Percentiles rank a stretch among this genome's conserved stretches.
phyloP scores from a whole-genome alignment of 176 grass and related monocot genomes.

The Juncus effusus region DNA sequence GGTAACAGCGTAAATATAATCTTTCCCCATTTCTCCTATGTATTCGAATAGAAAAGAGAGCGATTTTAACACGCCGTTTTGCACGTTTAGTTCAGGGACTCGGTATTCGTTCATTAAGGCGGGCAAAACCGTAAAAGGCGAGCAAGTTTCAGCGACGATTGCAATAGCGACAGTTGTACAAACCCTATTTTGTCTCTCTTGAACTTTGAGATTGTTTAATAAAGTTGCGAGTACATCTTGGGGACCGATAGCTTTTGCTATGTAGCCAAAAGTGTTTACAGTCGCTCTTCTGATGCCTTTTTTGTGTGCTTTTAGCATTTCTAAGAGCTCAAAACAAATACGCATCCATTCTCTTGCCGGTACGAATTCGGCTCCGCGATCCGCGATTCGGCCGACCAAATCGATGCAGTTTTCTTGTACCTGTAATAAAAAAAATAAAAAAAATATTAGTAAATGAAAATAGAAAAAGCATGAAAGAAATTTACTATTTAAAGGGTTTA shows the following conservation, averaged over 20 bases:
- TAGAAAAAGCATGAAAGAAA: no score
- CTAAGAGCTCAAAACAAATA: constrained; percentile 94
- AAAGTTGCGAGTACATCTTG: constrained; percentile 92
- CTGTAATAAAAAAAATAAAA: no score
- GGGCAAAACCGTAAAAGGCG: constrained; percentile 86
- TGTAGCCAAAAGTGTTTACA: constrained; percentile 99
- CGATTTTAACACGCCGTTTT: constrained; percentile 96
- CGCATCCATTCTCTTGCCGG: constrained; percentile 99
- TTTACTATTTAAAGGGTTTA: no score
- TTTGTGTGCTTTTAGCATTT: constrained; percentile 99
- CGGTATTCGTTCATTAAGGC: constrained; percentile 95
- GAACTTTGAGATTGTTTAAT: constrained; percentile 91
- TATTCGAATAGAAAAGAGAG: constrained; percentile 97
- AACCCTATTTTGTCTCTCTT: constrained; percentile 93
- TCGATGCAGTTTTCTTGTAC: constrained; percentile 99
- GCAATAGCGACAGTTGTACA: constrained; percentile 95
- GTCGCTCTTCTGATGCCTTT: constrained; percentile 94
- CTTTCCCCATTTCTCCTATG: constrained; percentile 98
- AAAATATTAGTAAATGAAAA: no score
- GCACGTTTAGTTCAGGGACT: constrained; percentile 90
- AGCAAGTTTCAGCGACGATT: constrained; percentile 97
- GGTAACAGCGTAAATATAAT: constrained; percentile 94
- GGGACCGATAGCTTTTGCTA: constrained; percentile 93
- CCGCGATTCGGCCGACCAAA: constrained; percentile 93
- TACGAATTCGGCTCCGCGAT: constrained; percentile 95